Percentiles rank a stretch among this genome's conserved stretches.
Conservation (phyloP, 805 yeast species). For the Ogataea philodendri region DNA sequence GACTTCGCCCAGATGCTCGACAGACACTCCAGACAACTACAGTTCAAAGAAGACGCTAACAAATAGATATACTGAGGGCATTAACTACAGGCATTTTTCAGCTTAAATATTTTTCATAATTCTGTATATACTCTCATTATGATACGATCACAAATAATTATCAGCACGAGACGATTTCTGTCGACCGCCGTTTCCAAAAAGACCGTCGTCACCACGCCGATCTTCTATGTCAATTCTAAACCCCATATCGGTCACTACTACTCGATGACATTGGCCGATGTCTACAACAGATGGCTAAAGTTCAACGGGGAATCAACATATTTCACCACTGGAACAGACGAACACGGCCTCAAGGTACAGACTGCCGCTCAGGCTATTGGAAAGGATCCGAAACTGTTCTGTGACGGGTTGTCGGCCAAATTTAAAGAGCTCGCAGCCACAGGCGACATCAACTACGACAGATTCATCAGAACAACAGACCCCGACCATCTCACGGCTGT, state of each 20-base stretch:
- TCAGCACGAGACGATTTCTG: constrained; percentile 3
- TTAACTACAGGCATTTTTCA: constrained; percentile 24
- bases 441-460: constrained; percentile 57
- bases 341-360: constrained; percentile 92
- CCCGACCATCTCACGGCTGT: constrained; percentile 70
- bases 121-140: constrained; percentile 9
- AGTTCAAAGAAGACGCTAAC: constrained; percentile 66
- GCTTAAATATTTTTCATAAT: constrained; percentile 10
- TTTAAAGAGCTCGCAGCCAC: constrained; percentile 63
- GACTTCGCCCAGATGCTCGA: constrained; percentile 72
- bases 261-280: constrained; percentile 82
- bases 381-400: constrained; percentile 62
- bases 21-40: constrained; percentile 76
- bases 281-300: constrained; percentile 67
- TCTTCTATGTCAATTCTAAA: constrained; percentile 91
- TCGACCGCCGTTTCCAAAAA: constrained; percentile 1
- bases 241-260: constrained; percentile 95
- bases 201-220: constrained; percentile 78
- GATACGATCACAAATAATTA: constrained; percentile 6
- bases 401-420: constrained; percentile 62
- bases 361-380: constrained; percentile 64
- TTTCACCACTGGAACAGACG: constrained; percentile 93
- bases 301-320: constrained; percentile 43
- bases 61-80: constrained; percentile 16
- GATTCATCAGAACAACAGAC: constrained; percentile 92